phyloP scores from a whole-genome alignment of 2,329 filamentous ascomycete species.

The Sordariomycetes sp. region DNA sequence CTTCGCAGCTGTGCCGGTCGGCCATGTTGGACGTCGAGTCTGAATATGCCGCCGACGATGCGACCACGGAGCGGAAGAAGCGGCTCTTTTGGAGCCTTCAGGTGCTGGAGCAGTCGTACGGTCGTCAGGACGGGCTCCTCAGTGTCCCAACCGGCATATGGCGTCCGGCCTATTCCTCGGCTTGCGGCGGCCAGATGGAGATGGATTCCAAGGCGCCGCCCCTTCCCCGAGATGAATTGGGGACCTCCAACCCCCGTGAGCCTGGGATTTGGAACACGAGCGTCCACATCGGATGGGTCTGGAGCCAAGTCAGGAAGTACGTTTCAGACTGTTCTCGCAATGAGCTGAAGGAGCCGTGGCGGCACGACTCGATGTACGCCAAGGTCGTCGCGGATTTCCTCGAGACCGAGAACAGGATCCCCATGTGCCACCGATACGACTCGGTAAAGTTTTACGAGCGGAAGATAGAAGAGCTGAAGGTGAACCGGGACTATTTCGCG shows the following conservation, averaged over 20 bases:
- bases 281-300: conserved; percentile 38
- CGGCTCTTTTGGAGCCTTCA: conserved; percentile 40
- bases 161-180: conserved; percentile 21
- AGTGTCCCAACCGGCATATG: conserved; percentile 28
- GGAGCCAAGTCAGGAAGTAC: conserved; percentile 34
- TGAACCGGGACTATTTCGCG: conserved; percentile 36
- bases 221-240: conserved; percentile 31
- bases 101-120: conserved; percentile 37
- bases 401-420: conserved; percentile 35
- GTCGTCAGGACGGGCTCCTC: conserved; percentile 31
- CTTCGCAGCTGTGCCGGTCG: conserved; percentile 37
- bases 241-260: conserved; percentile 22
- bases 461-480: conserved; percentile 29
- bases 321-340: conserved; percentile 35
- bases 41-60: conserved; percentile 22
- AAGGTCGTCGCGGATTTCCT: conserved; percentile 38
- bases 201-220: conserved; percentile 24
- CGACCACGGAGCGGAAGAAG: conserved; percentile 31
- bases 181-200: conserved; percentile 13
- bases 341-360: conserved; percentile 34
- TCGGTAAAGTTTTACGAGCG: conserved; percentile 40
- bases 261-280: conserved; percentile 39
- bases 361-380: conserved; percentile 39
- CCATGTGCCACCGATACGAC: conserved; percentile 40
- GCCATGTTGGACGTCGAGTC: conserved; percentile 34